Conservation (phyloP, 768 basidiomycete species). For the Paxillus involutus region DNA sequence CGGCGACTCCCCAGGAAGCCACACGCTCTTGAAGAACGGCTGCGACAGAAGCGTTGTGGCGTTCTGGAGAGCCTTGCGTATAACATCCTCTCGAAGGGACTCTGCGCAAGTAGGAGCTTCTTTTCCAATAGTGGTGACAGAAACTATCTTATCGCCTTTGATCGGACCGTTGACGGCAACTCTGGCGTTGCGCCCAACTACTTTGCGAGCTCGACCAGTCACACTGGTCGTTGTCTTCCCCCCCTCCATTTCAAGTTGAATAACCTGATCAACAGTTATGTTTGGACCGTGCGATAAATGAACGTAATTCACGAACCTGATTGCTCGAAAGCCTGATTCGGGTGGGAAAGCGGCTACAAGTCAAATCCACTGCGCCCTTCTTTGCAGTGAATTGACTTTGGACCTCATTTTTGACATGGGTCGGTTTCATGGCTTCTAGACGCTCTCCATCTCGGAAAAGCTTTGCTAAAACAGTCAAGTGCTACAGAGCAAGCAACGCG, state of each 20-base stretch:
- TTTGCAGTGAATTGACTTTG: conserved; percentile 22
- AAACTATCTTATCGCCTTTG: conserved; percentile 13
- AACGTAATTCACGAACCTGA: conserved; percentile 32
- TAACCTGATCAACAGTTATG: conserved; percentile 7
- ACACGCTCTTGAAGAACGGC: conserved; percentile 28
- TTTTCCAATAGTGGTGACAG: conserved; percentile 52
- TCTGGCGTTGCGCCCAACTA: conserved; percentile 37
- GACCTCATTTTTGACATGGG: conserved; percentile 42
- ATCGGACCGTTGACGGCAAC: conserved; percentile 28
- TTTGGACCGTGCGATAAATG: not conserved
- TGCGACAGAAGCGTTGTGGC: conserved; percentile 12
- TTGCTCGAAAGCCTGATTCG: conserved; percentile 36
- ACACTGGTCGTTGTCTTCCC: conserved; percentile 4
- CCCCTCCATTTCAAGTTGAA: conserved; percentile 17
- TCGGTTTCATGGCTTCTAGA: conserved; percentile 49
- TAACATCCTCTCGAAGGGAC: conserved; percentile 17
- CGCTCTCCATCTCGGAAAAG: conserved; percentile 45
- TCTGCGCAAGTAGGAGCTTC: conserved; percentile 60
- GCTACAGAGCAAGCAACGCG: conserved; percentile 25
- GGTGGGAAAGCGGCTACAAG: conserved; percentile 43
- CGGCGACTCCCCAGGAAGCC: conserved; percentile 20
- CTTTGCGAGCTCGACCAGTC: conserved; percentile 20
- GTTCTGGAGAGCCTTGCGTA: conserved; percentile 23
- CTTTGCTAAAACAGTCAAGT: conserved; percentile 45
- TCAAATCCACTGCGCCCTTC: conserved; percentile 33